Percentiles rank a stretch among this genome's conserved stretches.
These are phyloP conservation scores for Pleurotus sapidus DNA, from an alignment of 768 basidiomycete genomes.

Conservation along the genomic window DNA sequence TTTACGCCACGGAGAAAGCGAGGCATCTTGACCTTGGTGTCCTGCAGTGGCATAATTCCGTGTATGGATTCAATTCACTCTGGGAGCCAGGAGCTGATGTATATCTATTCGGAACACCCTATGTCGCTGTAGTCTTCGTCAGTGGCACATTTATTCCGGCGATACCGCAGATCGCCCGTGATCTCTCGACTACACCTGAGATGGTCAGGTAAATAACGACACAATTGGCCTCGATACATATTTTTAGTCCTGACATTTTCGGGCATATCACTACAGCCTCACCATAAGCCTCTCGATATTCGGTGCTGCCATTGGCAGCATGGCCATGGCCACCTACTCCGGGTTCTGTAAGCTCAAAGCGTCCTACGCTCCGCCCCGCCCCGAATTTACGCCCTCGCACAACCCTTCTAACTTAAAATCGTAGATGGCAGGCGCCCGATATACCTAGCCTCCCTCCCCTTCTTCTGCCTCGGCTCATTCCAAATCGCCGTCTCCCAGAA, in stretches of 20 bases:
- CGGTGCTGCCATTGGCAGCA: constrained; percentile 41
- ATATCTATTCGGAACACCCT: no score
- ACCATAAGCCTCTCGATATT: constrained; percentile 52
- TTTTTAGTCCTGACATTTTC: background rate
- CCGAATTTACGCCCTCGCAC: no score
- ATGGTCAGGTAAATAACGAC: constrained; percentile 46
- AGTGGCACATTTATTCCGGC: constrained; percentile 69
- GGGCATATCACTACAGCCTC: constrained; percentile 24
- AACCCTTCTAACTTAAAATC: background rate
- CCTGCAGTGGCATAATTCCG: constrained; percentile 51
- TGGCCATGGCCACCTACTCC: constrained; percentile 50
- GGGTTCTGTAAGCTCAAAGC: constrained; percentile 38
- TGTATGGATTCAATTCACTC: constrained; percentile 41
- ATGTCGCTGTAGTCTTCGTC: constrained; percentile 79
- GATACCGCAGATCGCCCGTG: constrained; percentile 68
- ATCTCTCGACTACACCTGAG: constrained; percentile 53
- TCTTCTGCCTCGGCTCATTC: constrained; percentile 55
- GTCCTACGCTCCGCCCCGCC: no score
- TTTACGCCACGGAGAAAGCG: constrained; percentile 43
- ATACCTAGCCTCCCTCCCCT: constrained; percentile 57
- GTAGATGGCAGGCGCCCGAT: constrained; percentile 66
- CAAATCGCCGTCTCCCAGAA: constrained; percentile 49
- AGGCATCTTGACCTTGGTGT: constrained; percentile 46
- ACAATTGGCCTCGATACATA: no score
- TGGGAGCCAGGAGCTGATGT: background rate